These are phyloP conservation scores for Allantophomopsis lycopodina DNA, from an alignment of 2,329 filamentous ascomycete genomes.

Conservation along the genomic window DNA sequence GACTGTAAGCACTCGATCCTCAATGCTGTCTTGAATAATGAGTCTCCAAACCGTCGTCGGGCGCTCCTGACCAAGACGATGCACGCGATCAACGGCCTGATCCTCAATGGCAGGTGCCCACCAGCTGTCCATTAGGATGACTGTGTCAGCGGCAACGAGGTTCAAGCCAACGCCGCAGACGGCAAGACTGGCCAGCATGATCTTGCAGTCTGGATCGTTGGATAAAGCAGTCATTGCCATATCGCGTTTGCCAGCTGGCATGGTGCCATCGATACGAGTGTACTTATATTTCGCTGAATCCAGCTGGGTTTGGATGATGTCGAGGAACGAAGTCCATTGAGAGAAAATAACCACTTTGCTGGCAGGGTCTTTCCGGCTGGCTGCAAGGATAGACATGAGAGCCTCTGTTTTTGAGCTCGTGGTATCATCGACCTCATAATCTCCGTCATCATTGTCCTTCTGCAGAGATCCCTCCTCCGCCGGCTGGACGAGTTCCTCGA, in stretches of 20 bases:
- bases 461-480: constrained; percentile 28
- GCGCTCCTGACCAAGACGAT: constrained; percentile 70
- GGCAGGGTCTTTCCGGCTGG: constrained; percentile 45
- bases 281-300: constrained; percentile 43
- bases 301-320: constrained; percentile 58
- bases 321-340: constrained; percentile 65
- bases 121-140: constrained; percentile 75
- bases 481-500: constrained; percentile 50
- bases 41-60: constrained; percentile 69
- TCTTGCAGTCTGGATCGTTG: constrained; percentile 49
- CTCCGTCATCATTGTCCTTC: constrained; percentile 14
- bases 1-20: constrained; percentile 67
- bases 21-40: constrained; percentile 67
- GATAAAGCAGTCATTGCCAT: constrained; percentile 54
- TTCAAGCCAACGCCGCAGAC: constrained; percentile 82
- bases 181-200: constrained; percentile 70
- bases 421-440: constrained; percentile 30
- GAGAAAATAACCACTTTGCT: constrained; percentile 65
- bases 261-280: constrained; percentile 68
- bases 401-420: constrained; percentile 76
- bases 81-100: constrained; percentile 79
- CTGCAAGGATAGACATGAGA: constrained; percentile 60
- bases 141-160: constrained; percentile 73
- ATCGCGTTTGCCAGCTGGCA: constrained; percentile 60
- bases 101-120: constrained; percentile 91